phyloP scores from a whole-genome alignment of 345 rosid species.

The Hibiscus syriacus region DNA sequence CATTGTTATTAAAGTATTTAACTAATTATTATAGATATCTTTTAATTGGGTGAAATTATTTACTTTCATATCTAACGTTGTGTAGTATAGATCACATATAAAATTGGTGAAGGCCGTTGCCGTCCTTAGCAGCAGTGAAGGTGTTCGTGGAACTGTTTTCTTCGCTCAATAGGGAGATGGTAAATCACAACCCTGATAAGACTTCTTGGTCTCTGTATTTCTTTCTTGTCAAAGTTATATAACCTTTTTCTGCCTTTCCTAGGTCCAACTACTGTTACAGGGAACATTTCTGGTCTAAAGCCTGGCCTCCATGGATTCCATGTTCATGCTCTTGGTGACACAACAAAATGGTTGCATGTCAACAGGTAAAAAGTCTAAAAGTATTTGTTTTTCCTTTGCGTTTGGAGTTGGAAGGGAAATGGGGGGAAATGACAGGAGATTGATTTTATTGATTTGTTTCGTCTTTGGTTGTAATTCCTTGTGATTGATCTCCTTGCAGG shows the following conservation, averaged over 20 bases:
- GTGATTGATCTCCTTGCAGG: conserved; percentile 36
- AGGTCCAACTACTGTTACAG: conserved; percentile 75
- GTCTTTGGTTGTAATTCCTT: neutral
- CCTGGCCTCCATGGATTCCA: conserved; percentile 97
- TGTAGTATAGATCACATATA: conserved; percentile 58
- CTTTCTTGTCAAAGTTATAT: neutral
- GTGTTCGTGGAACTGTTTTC: conserved; percentile 67
- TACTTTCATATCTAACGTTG: conserved; percentile 1
- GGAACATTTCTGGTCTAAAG: conserved; percentile 76
- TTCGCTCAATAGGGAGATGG: conserved; percentile 87
- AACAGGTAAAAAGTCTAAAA: conserved; percentile 48
- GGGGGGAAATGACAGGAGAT: neutral
- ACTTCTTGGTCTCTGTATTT: neutral
- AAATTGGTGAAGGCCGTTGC: conserved; percentile 86
- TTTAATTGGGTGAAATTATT: neutral
- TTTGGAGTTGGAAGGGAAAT: neutral
- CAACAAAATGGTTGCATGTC: conserved; percentile 99
- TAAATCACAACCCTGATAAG: conserved; percentile 10
- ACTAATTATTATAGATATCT: neutral
- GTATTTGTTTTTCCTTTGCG: neutral
- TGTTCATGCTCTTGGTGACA: conserved; percentile 96
- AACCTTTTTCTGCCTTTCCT: neutral
- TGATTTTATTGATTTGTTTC: neutral
- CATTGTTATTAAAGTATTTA: too few relatives aligned
- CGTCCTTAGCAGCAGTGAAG: conserved; percentile 62